Evolutionary conservation across 2,329 filamentous ascomycete genomes (phyloP).

Genomic region (Didymella glomerata): DNA sequence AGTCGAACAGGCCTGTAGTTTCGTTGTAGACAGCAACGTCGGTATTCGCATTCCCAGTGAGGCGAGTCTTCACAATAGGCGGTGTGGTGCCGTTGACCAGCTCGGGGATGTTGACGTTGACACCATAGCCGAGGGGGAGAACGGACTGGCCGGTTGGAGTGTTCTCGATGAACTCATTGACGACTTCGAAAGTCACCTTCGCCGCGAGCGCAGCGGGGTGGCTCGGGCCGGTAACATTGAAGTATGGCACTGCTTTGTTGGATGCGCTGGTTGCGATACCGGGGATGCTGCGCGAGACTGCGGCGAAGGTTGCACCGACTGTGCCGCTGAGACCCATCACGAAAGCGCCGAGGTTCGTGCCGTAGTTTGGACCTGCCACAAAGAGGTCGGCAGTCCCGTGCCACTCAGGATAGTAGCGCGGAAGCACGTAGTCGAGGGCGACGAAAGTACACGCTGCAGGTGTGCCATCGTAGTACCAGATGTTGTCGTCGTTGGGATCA

Average conservation of each 20-base stretch:
- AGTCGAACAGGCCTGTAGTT: conserved; percentile 55
- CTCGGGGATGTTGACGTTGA: conserved; percentile 61
- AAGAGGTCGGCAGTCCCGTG: conserved; percentile 63
- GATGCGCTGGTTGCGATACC: conserved; percentile 60
- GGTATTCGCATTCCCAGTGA: conserved; percentile 60
- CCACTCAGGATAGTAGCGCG: conserved; percentile 50
- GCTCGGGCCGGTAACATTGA: conserved; percentile 55
- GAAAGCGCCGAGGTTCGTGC: conserved; percentile 63
- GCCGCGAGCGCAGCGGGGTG: conserved; percentile 58
- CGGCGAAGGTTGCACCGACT: conserved; percentile 60
- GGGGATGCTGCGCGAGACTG: conserved; percentile 60
- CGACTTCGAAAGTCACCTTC: conserved; percentile 55
- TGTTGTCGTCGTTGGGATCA: conserved; percentile 62
- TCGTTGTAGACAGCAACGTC: conserved; percentile 58
- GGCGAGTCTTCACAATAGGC: conserved; percentile 57
- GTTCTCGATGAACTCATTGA: conserved; percentile 56
- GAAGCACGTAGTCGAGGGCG: conserved; percentile 65
- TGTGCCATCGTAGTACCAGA: conserved; percentile 70
- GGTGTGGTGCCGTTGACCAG: conserved; percentile 55
- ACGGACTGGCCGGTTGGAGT: conserved; percentile 41
- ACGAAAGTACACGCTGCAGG: conserved; percentile 65
- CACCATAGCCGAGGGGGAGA: conserved; percentile 61
- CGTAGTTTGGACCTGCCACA: conserved; percentile 65
- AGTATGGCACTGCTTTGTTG: conserved; percentile 54
- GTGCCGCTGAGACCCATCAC: conserved; percentile 45